Evolutionary conservation across 2,329 filamentous ascomycete species (phyloP).

Genomic region (Zymoseptoria tritici): DNA sequence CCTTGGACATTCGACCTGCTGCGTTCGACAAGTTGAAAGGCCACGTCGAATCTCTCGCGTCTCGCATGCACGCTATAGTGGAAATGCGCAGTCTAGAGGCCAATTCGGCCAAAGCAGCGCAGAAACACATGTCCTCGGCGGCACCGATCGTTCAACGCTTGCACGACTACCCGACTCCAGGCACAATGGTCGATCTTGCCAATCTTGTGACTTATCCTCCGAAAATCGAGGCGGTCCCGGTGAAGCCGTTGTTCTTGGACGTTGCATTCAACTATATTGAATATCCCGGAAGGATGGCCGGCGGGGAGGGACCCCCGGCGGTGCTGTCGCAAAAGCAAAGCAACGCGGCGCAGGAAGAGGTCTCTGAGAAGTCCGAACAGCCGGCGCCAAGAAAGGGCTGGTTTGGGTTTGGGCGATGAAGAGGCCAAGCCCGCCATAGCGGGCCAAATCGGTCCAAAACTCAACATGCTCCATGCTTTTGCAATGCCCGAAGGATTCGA

Average conservation of each 20-base stretch:
- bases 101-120: constrained; percentile 42
- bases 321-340: constrained; percentile 13
- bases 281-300: constrained; percentile 60
- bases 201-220: constrained; percentile 86
- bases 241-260: constrained; percentile 94
- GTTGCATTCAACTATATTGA: constrained; percentile 97
- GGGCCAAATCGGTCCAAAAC: not conserved
- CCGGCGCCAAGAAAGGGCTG: constrained; percentile 43
- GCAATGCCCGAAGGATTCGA: not conserved
- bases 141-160: constrained; percentile 67
- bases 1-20: constrained; percentile 56
- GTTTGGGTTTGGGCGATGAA: constrained; percentile 44
- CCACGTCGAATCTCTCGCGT: constrained; percentile 63
- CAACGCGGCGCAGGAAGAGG: constrained; percentile 14
- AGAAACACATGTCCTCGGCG: constrained; percentile 37
- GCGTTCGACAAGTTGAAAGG: constrained; percentile 53
- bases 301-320: constrained; percentile 16
- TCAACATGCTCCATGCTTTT: not conserved
- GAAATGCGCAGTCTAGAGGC: constrained; percentile 62
- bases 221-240: constrained; percentile 70
- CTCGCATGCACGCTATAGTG: constrained; percentile 77
- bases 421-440: not conserved
- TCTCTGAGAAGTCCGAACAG: constrained; percentile 23
- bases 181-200: constrained; percentile 56
- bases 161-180: constrained; percentile 63